Conservation (phyloP, 257 asterid genomes). For the Rehmannia glutinosa region DNA sequence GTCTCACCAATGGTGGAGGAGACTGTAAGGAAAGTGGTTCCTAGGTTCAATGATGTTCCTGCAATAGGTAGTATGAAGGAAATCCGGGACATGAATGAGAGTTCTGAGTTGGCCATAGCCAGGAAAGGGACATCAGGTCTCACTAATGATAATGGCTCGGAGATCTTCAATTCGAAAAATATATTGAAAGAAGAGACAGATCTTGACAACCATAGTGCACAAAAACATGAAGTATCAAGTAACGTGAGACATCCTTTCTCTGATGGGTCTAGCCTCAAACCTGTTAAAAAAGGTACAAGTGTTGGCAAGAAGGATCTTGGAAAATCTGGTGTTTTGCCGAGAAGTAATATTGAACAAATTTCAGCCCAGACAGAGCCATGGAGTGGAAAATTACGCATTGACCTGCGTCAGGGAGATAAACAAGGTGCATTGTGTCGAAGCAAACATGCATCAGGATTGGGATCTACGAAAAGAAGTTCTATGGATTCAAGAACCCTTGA, state of each 20-base stretch:
- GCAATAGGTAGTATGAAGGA: slow-evolving; percentile 31
- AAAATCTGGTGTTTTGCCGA: slow-evolving; percentile 30
- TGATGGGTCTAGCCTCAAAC: slow-evolving; percentile 29
- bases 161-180: slow-evolving; percentile 27
- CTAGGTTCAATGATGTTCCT: slow-evolving; percentile 25
- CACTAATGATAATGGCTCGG: slow-evolving; percentile 22
- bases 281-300: slow-evolving; percentile 25
- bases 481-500: slow-evolving; percentile 31
- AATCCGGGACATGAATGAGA: slow-evolving; percentile 28
- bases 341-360: slow-evolving; percentile 23
- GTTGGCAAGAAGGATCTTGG: slow-evolving; percentile 34
- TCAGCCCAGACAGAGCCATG: slow-evolving; percentile 28
- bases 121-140: slow-evolving; percentile 33
- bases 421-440: slow-evolving; percentile 30
- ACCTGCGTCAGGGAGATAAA: slow-evolving; percentile 36
- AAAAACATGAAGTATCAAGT: slow-evolving; percentile 24
- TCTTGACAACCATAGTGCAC: slow-evolving; percentile 24
- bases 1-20: slow-evolving; percentile 33
- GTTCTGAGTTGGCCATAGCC: slow-evolving; percentile 26
- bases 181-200: slow-evolving; percentile 25
- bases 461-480: slow-evolving; percentile 33
- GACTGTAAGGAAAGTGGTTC: slow-evolving; percentile 30
- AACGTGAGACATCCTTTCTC: slow-evolving; percentile 22
- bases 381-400: slow-evolving; percentile 38
- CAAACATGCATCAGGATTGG: slow-evolving; percentile 33